phyloP scores from a whole-genome alignment of 228 moss, liverwort and hornwort genomes.

The Sphagnum fallax region DNA sequence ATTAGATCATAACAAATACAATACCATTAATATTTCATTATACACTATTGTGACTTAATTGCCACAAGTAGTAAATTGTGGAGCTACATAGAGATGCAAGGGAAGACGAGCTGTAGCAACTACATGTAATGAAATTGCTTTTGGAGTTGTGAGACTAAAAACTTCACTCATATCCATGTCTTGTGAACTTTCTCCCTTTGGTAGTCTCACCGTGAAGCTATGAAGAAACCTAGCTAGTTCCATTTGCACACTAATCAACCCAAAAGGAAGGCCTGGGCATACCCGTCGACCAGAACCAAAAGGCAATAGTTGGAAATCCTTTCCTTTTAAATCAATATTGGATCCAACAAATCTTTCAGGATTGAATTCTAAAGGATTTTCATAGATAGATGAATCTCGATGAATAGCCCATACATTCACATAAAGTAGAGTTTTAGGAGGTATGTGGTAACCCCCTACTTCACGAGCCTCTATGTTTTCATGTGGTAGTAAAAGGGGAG shows the following conservation, averaged over 20 bases:
- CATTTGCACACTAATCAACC: not conserved
- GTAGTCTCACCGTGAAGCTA: slow-evolving; percentile 28
- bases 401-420: slow-evolving; percentile 6
- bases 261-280: slow-evolving; percentile 1
- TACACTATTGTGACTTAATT: no score
- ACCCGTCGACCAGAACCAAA: not conserved
- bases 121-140: slow-evolving; percentile 1
- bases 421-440: not conserved
- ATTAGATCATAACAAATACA: no score
- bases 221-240: not conserved
- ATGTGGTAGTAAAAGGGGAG: not conserved
- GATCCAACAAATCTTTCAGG: slow-evolving; percentile 3
- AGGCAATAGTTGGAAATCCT: slow-evolving; percentile 4
- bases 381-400: not conserved
- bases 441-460: slow-evolving; percentile 1
- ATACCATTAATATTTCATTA: no score
- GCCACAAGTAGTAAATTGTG: no score
- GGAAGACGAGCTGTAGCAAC: not conserved
- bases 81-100: not conserved
- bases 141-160: slow-evolving; percentile 10
- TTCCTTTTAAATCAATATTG: not conserved
- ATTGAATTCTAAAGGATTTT: slow-evolving; percentile 1
- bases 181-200: slow-evolving; percentile 13
- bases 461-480: not conserved
- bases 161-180: slow-evolving; percentile 19